Base-by-base conservation (phyloP, 2,329 filamentous ascomycete species). In the Claviceps sp. region DNA sequence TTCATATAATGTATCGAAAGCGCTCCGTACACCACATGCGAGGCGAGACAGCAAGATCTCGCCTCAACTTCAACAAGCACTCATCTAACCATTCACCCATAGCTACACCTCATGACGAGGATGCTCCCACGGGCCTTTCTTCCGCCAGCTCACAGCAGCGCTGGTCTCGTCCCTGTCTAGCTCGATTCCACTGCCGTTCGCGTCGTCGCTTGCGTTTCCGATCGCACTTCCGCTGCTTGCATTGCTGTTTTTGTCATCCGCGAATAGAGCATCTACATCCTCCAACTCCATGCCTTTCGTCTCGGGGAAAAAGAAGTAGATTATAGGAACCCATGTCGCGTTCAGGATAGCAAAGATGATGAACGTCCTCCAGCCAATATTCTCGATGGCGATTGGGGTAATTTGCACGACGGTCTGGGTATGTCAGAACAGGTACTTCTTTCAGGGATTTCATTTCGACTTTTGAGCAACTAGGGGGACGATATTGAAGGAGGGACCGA, bases 261-360 rank as follows among this genome's bases (percentile, higher is more conserved):
- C 52, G 46, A 57, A 56, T 9, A 68, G 55, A 61, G 62, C 3
- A 60, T 70, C 52, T 69, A 69, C 59, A 62, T 66, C 55, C 66
- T 79, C 51, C 65, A 77, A 56, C 68, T 71, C 57, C 53, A 70
- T 53, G 0, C 60, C 60, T 38, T 62, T 63, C 3, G 62, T 64
- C 36, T 64, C 61, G 0, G 61, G 61, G 38, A 62, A 63, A 51
- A 63, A 63, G 1, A 63, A 51, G 38, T 61, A 63, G 11, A 64
- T 60, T 6, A 63, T 55, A 1, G 61, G 62, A 1, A 64, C 58
- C 48, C 58, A 64, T 1, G 53, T 47, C 1, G 59, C 57, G 37
- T 64, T 64, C 5, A 63, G 50, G 1, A 62, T 56, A 2, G 61
- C 58, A 38, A 63, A 64, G 22, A 63, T 60, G 43, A 64, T 60